Base-by-base conservation (phyloP, 129 eudicot genomes). In the Centaurea solstitialis region DNA sequence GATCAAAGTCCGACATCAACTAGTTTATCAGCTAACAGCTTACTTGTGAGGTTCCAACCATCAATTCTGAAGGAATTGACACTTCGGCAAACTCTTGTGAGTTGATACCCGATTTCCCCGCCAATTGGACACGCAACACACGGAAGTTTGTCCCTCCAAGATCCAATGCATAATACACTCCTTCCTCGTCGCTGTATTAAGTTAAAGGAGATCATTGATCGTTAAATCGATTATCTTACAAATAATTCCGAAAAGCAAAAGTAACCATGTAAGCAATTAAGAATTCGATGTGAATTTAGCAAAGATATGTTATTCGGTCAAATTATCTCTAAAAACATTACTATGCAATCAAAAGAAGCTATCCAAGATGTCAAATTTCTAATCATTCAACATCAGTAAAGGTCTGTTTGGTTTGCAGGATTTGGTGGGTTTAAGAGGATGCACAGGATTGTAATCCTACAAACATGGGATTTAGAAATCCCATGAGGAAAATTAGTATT, bases 61-160 rank as follows among this genome's bases (percentile, higher is more conserved):
- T 95, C 84, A 95, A 80, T 17, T 86, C 86, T 24, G 86, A 88
- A 62, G 99, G 98, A 72, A 95, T 95, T 8, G 98, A 85, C 40
- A 86, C 99, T 88, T 95, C 99, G 6, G 85, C 85, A 28, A 91
- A 92, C 84, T 95, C 98, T 82, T 93, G 94, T 53, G 75, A 84
- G 70, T 85, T 77, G 83, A 95, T 80, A 28, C 93, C 88, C 3
- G 84, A 80, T 77, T 78, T 86, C 74, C 98, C 98, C 65, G 88
- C 88, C 80, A 95, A 87, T 72, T 90, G 97, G 28, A 95, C 97
- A 15, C 97, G 89, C 87, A 95, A 24, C 38, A 95, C 99, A 17
- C 97, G 88, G 77, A 95, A 95, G 77, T 95, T 95, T 85, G 99
- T 92, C 28, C 99, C 99, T 20, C 99, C 99, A 78, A 95, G 98